Conservation (phyloP, 768 basidiomycete species). For the Russula earlei region DNA sequence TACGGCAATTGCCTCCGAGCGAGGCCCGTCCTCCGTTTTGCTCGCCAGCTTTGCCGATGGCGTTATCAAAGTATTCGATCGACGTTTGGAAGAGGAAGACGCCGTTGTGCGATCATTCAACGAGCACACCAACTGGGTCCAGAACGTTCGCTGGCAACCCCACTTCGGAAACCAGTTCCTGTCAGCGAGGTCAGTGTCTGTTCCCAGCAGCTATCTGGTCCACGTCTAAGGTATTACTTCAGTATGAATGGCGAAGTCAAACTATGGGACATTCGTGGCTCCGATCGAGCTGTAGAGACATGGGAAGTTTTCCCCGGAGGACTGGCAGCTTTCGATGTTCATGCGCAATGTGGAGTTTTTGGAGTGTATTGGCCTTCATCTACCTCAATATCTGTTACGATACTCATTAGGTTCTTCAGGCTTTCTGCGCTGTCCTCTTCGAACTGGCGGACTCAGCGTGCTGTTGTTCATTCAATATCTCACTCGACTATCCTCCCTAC, state of each 20-base stretch:
- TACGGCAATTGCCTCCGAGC: slow-evolving; percentile 75
- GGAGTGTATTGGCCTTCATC: slow-evolving; percentile 51
- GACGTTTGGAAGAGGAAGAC: slow-evolving; percentile 74
- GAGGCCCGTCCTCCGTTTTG: slow-evolving; percentile 68
- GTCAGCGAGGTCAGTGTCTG: slow-evolving; percentile 79
- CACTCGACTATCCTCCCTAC: slow-evolving; percentile 33
- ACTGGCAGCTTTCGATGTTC: slow-evolving; percentile 79
- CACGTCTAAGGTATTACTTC: slow-evolving; percentile 4
- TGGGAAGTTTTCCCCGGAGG: slow-evolving; percentile 64
- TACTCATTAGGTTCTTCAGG: background rate
- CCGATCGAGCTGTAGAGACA: slow-evolving; percentile 46
- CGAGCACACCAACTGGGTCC: slow-evolving; percentile 79
- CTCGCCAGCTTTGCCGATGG: slow-evolving; percentile 92
- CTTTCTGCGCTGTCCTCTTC: slow-evolving; percentile 46
- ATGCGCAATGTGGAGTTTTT: slow-evolving; percentile 73
- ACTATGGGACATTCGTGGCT: slow-evolving; percentile 79
- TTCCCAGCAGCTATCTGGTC: background rate
- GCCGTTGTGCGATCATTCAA: slow-evolving; percentile 71
- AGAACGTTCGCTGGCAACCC: slow-evolving; percentile 81
- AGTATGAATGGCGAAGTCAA: slow-evolving; percentile 87
- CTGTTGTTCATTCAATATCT: slow-evolving; percentile 49
- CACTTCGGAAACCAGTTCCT: slow-evolving; percentile 59
- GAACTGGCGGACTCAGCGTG: slow-evolving; percentile 59
- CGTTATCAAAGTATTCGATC: slow-evolving; percentile 81
- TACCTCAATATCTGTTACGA: background rate